Base-by-base conservation (phyloP, 1,284 basidiomycete genomes). In the Leucoagaricus sp. region DNA sequence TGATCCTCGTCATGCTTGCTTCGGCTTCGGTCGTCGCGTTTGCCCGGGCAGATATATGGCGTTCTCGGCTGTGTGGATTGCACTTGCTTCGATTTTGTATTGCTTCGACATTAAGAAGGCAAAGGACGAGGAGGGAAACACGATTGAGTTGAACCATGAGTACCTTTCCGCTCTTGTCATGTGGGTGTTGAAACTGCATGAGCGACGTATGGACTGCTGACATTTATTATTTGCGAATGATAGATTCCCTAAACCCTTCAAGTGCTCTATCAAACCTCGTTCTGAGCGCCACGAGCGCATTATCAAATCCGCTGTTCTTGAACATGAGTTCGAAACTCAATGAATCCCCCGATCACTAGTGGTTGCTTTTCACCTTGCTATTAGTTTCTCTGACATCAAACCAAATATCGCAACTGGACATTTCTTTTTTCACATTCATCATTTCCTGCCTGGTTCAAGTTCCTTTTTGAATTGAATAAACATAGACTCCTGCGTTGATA, bases 31-130 rank as follows among this genome's bases (percentile, higher is more conserved):
- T 4, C 65, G 75, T 60, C 67, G 75, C n/a, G 68, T 76, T 26
- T 78, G 77, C 54, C 72, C 76, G 4, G 77, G 76, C 9, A 62
- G 69, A 23, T 66, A 74, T 55, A 65, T 79, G 45, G 76, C 75
- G 0, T 59, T 63, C 33, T 67, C 69, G 1, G 65, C 73, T 15
- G 52, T 77, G 17, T 78, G 72, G 71, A 70, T 78, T 38, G 66
- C 70, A 2, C 58, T 74, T 10, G 75, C 73, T 0, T 74, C 72
- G 2, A 59, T 77, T 1, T 52, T 79, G 12, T 65, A 72, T 0
- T 63, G 65, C 1, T 77, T 77, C 55, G 64, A 75, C 42, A 69
- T 79, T 25, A 58, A 57, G 29, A 75, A 75, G 57, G 65, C 69
- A 1, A 59, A 68, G 1, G 74, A 77, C 54, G 66, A 67, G 41